Evolutionary conservation across 768 basidiomycete species (phyloP), one percentile per base, ranked within the genome.

Genomic region (Tylopilus rubrobrunneus): DNA sequence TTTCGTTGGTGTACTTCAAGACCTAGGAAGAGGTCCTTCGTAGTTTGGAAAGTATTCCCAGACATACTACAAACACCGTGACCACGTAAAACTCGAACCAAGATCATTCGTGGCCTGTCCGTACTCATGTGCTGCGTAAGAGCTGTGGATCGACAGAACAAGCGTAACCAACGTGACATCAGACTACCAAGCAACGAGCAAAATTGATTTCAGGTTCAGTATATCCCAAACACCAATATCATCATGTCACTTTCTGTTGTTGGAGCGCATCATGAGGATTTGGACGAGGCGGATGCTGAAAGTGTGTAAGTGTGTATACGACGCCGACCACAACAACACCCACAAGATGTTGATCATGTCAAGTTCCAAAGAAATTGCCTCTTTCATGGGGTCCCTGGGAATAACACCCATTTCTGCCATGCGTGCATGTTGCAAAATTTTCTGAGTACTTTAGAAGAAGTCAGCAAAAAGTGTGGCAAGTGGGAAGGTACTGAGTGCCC

Each of bases 341-440:
- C 62, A 88, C 86, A 92, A 92, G 47, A 94, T 92, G 70, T 94
- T 93, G 65, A 95, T 82, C 81, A 92, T 87, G 63, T 92, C 89
- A 50, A 94, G 78, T 66, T 93, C 86, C 48, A 93, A 76, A 42
- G 82, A 76, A 51, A 92, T 82, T 7, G 89, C 80, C 71, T 92
- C 92, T 49, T 77, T 85, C 61, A 94, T 72, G 7, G 92, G 84
- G 69, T 95, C 92, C 29, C 78, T 76, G 43, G 79, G 74, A 63
- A 89, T 80, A 37, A 69, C 60, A 44, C 91, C 89, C 56, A 74
- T 73, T 65, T 92, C 86, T 19, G 83, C 86, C 67, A 89, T 67
- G 21, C 88, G 81, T 42, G 84, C 92, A 59, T 93, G 83, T 25
- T 82, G 75, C 53, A 93, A 66, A 34, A 92, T 89, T 69, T 91